Evolutionary conservation across 2,329 filamentous ascomycete genomes (phyloP).

Genomic region (Tolypocladium endophyticum): DNA sequence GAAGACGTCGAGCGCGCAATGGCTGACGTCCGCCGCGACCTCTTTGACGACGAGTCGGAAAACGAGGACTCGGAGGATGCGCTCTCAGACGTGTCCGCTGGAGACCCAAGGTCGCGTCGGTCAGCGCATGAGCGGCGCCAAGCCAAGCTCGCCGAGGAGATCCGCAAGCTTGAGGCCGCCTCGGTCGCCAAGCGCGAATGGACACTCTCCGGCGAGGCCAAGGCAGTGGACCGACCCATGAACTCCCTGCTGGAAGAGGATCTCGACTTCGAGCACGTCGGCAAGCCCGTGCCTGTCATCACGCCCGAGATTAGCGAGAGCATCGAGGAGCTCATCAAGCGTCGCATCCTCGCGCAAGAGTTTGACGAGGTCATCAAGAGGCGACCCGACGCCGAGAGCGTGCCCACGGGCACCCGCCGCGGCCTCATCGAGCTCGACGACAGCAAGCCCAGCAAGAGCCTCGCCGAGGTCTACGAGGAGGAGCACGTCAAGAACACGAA

Average conservation of each 20-base stretch:
- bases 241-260: conserved; percentile 94
- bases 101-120: conserved; percentile 60
- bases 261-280: conserved; percentile 87
- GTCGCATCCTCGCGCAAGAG: conserved; percentile 77
- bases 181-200: conserved; percentile 86
- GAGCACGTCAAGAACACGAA: conserved; percentile 74
- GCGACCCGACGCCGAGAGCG: conserved; percentile 61
- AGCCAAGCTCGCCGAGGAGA: conserved; percentile 79
- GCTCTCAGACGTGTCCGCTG: conserved; percentile 55
- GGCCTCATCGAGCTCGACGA: conserved; percentile 77
- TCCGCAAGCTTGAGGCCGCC: conserved; percentile 78
- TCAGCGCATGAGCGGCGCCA: conserved; percentile 83
- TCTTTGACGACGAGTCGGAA: conserved; percentile 73
- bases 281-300: conserved; percentile 90
- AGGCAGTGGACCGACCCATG: conserved; percentile 67
- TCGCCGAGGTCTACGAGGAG: conserved; percentile 90
- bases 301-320: conserved; percentile 83
- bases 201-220: conserved; percentile 81
- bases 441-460: conserved; percentile 72
- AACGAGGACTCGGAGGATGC: conserved; percentile 53
- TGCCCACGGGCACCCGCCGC: conserved; percentile 50
- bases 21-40: conserved; percentile 74
- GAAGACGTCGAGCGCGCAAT: conserved; percentile 74
- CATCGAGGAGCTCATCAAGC: conserved; percentile 90
- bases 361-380: conserved; percentile 87